Percentiles rank a stretch among this genome's conserved stretches.
phyloP scores from a whole-genome alignment of 2,329 filamentous ascomycete species.

The Akanthomyces uredinophilus region DNA sequence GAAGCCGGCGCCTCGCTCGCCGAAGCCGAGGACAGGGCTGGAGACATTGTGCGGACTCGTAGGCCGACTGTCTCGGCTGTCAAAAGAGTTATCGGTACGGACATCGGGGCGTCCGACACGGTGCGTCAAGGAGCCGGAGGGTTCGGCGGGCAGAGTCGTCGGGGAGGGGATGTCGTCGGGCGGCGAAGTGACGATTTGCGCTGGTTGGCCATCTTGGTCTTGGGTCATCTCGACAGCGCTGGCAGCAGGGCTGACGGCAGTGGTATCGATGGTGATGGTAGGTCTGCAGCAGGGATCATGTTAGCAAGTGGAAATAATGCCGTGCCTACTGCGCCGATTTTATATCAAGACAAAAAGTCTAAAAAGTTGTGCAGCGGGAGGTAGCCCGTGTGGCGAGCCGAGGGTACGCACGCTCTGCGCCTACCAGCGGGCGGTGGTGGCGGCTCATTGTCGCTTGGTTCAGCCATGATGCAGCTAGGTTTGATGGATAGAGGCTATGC shows the following conservation, averaged over 20 bases:
- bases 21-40: constrained; percentile 42
- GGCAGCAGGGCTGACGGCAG: constrained; percentile 31
- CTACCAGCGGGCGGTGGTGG: constrained; percentile 22
- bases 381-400: constrained; percentile 8
- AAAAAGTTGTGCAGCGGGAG: background rate
- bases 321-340: background rate
- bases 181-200: constrained; percentile 28
- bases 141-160: constrained; percentile 29
- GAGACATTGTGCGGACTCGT: constrained; percentile 71
- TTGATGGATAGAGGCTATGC: constrained; percentile 12
- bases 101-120: constrained; percentile 36
- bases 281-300: constrained; percentile 31
- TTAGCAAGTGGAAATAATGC: background rate
- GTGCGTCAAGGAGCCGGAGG: constrained; percentile 24
- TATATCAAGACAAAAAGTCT: background rate
- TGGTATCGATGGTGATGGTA: constrained; percentile 52
- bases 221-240: constrained; percentile 26
- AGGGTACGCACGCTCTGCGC: constrained; percentile 34
- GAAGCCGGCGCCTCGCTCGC: constrained; percentile 49
- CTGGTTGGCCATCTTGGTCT: constrained; percentile 20
- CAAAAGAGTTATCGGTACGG: constrained; percentile 55
- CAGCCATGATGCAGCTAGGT: constrained; percentile 20
- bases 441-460: constrained; percentile 19
- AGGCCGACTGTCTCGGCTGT: constrained; percentile 61
- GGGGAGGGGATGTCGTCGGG: constrained; percentile 39